Percentiles rank a stretch among this genome's conserved stretches.
Evolutionary conservation across 1,139 yeast species (phyloP).

Genomic region (Candida smagusa): DNA sequence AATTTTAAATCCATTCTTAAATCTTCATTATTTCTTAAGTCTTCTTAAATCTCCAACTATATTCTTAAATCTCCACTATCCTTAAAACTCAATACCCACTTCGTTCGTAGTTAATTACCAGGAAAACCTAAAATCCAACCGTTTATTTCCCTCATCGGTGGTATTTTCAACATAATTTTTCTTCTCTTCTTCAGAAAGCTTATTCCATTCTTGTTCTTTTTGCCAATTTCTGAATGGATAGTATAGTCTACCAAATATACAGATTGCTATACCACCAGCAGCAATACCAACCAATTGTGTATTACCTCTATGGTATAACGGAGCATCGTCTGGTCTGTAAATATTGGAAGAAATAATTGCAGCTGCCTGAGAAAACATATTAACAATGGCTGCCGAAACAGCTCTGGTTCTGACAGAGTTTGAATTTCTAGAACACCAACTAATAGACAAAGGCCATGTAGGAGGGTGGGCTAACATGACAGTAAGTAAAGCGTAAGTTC

Average conservation of each 20-base stretch:
- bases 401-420: conserved; percentile 16
- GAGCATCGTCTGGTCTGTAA: conserved; percentile 15
- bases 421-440: conserved; percentile 17
- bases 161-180: conserved; percentile 40
- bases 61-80: no score
- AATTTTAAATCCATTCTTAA: no score
- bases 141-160: conserved; percentile 50
- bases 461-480: conserved; percentile 14
- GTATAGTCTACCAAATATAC: conserved; percentile 21
- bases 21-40: no score
- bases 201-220: conserved; percentile 45
- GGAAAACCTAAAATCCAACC: conserved; percentile 49
- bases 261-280: conserved; percentile 11
- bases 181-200: conserved; percentile 45
- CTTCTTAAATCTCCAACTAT: no score
- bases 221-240: conserved; percentile 47
- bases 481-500: conserved; percentile 17
- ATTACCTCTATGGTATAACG: conserved; percentile 15
- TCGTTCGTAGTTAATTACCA: conserved; percentile 4
- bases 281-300: conserved; percentile 12
- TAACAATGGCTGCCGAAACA: conserved; percentile 17
- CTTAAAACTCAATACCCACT: no score
- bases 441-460: conserved; percentile 12
- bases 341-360: conserved; percentile 13
- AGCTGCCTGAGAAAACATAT: conserved; percentile 15